Evolutionary conservation across 2,329 filamentous ascomycete species (phyloP).

Genomic region (Ceratocystis papillata): DNA sequence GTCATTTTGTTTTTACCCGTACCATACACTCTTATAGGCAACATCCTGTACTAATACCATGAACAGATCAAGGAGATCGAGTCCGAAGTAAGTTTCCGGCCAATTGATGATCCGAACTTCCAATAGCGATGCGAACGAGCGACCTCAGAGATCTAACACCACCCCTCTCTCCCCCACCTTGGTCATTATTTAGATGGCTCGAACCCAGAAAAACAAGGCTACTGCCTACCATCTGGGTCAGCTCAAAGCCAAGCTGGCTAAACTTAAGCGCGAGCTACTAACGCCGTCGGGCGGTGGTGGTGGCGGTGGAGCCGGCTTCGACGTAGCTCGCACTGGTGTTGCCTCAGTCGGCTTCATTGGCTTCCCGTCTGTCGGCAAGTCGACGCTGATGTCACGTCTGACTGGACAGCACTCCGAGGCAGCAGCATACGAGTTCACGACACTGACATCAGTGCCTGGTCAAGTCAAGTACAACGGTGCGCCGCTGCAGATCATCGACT

Average conservation of each 20-base stretch:
- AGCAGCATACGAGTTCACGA: constrained; percentile 97
- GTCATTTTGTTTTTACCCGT: constrained; percentile 20
- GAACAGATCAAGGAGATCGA: constrained; percentile 89
- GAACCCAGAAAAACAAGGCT: constrained; percentile 94
- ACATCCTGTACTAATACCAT: constrained; percentile 15
- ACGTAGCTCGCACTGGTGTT: constrained; percentile 94
- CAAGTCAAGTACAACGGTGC: constrained; percentile 95
- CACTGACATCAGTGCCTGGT: constrained; percentile 89
- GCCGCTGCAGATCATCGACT: constrained; percentile 94
- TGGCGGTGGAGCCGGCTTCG: constrained; percentile 79
- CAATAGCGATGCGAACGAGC: background rate
- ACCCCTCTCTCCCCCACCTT: constrained; percentile 23
- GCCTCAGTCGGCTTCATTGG: constrained; percentile 96
- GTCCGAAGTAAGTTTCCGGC: constrained; percentile 59
- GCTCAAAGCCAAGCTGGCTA: constrained; percentile 94
- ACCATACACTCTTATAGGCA: background rate
- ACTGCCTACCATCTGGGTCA: constrained; percentile 91
- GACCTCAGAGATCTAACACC: constrained; percentile 22
- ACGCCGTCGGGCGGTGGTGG: constrained; percentile 77
- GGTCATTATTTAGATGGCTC: constrained; percentile 59
- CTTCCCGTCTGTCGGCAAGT: constrained; percentile 96
- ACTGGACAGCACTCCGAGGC: constrained; percentile 96
- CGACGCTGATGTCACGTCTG: constrained; percentile 87
- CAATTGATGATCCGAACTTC: background rate
- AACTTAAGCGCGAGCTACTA: constrained; percentile 90